Evolutionary conservation across 129 eudicot genomes (phyloP), one percentile per base, ranked within the genome.

Genomic region (Chrysanthemum makinoi): DNA sequence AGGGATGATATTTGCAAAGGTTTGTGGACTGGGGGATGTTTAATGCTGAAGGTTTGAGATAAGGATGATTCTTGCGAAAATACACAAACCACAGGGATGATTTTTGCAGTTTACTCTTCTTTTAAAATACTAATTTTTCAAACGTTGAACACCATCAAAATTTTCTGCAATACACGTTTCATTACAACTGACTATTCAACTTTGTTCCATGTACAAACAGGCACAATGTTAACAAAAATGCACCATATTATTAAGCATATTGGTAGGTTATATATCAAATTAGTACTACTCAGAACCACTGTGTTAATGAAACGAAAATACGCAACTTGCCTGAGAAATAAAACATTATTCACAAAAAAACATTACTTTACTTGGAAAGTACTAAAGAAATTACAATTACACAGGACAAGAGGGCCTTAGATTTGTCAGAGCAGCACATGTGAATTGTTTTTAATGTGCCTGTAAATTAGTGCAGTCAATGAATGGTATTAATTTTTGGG

Each of bases 351-450:
- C 43, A 59, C 64, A 62, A 62, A 1, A 62, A 62, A 28, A 24
- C 7, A 69, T 69, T 30, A 18, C 2, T 9, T 43, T n/a, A 67
- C 47, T 14, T 6, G 6, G 48, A 6, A 52, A 52, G 65, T 20
- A 17, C 50, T 1, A 35, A 73, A 49, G 70, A 13, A 73, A 62
- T 24, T 48, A 50, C 28, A 73, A 51, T 50, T 35, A 51, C n/a
- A 4, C 8, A 19, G 72, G 11, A 65, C 51, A 64, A 8, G 12
- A 74, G 48, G 60, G 30, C 13, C 69, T 61, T 54, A 10, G 3
- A 6, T 61, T 19, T 72, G 69, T 26, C 79, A 74, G 79, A 35
- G 72, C 55, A 20, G 79, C 72, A 54, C 72, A 65, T 65, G 72
- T 53, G 66, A 20, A 10, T 35, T 62, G 16, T 60, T 5, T 69